These are phyloP conservation scores for Royoungia palumana DNA, from an alignment of 768 basidiomycete species.

Conservation along the genomic window DNA sequence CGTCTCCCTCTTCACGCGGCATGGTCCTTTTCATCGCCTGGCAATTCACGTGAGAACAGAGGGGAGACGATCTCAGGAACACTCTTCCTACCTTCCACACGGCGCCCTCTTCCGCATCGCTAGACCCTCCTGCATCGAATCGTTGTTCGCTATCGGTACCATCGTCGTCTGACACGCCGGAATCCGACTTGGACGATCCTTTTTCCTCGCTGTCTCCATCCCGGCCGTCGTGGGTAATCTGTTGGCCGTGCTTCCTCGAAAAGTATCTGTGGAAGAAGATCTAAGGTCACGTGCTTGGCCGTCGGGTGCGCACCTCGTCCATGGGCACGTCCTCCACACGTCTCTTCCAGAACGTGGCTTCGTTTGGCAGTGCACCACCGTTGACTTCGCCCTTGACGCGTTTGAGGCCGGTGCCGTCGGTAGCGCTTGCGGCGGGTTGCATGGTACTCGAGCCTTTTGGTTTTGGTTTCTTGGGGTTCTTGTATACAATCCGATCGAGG, in stretches of 20 bases:
- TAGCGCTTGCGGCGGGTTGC: conserved; percentile 80
- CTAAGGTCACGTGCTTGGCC: conserved; percentile 33
- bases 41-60: background rate
- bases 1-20: conserved; percentile 56
- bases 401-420: conserved; percentile 68
- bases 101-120: conserved; percentile 60
- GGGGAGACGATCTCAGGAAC: background rate
- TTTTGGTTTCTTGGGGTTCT: conserved; percentile 81
- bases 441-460: conserved; percentile 85
- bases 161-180: conserved; percentile 19
- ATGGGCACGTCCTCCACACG: conserved; percentile 72
- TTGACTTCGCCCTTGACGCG: conserved; percentile 59
- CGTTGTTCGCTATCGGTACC: conserved; percentile 27
- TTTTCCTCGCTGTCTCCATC: conserved; percentile 27
- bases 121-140: conserved; percentile 40
- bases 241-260: conserved; percentile 59
- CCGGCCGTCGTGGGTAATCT: conserved; percentile 42
- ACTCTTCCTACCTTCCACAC: conserved; percentile 78
- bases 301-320: conserved; percentile 61
- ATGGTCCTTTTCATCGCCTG: conserved; percentile 90
- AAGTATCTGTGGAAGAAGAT: conserved; percentile 93
- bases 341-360: conserved; percentile 68
- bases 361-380: conserved; percentile 58
- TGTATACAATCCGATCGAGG: conserved; percentile 95
- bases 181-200: conserved; percentile 23